A percentile compares a stretch with the other conserved stretches of the same genome.
Conservation (phyloP, 2,329 filamentous ascomycete genomes). For the Sporothrix inflata region DNA sequence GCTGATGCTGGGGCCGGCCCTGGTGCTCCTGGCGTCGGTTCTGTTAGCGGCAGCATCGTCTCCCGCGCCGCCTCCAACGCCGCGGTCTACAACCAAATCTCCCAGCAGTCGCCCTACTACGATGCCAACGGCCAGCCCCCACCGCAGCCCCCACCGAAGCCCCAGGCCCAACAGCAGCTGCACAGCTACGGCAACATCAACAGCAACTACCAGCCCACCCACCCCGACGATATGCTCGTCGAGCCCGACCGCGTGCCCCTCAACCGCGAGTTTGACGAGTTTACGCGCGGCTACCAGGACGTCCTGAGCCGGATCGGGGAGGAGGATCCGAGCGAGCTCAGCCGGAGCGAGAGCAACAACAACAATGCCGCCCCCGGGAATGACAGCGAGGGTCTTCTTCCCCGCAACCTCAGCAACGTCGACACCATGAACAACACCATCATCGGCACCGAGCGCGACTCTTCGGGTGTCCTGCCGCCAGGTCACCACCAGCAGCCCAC, state of each 20-base stretch:
- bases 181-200: conserved; percentile 36
- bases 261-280: conserved; percentile 44
- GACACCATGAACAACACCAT: not conserved
- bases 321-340: conserved; percentile 34
- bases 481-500: not conserved
- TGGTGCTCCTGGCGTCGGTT: not conserved
- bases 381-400: not conserved
- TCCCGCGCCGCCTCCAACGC: not conserved
- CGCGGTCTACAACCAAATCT: not conserved
- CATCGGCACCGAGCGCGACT: conserved; percentile 14
- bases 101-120: conserved; percentile 34
- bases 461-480: conserved; percentile 6
- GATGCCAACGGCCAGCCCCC: conserved; percentile 9
- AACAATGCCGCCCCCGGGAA: conserved; percentile 30
- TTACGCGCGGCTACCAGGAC: conserved; percentile 48
- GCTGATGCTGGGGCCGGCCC: not conserved
- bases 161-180: not conserved
- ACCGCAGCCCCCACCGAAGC: not conserved
- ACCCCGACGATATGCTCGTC: conserved; percentile 32
- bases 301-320: conserved; percentile 47
- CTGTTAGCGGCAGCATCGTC: not conserved
- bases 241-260: conserved; percentile 31
- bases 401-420: not conserved
- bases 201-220: conserved; percentile 37
- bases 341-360: conserved; percentile 28